Base-by-base conservation (phyloP, 768 basidiomycete species). In the Boletus rex-veris region DNA sequence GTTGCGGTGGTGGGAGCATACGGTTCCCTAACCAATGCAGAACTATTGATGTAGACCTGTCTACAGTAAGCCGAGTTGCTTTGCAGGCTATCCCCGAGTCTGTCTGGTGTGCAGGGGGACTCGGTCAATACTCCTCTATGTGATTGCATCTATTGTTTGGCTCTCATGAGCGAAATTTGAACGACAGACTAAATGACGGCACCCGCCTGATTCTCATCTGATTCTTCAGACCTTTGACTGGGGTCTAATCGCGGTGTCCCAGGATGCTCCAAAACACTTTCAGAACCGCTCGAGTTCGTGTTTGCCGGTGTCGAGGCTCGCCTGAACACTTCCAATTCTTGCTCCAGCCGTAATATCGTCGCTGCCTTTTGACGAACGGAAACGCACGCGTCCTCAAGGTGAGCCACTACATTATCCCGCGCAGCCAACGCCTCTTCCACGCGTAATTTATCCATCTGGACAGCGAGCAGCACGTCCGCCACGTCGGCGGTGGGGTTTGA, bases 321-420 rank as follows among this genome's bases (percentile, higher is more conserved):
- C 28, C 63, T 63, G 44, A 62, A 59, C 37, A 57, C 56, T 46
- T 74, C 70, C 37, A 76, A 58, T 49, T 74, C 74, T 50, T 72
- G 70, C 57, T 80, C 76, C 41, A 86, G 64, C 7, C 66, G 72
- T 33, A 78, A 74, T 53, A 88, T 78, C 7, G 72, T 64, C 19
- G 74, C 72, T 2, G 77, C 74, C 68, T 88, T 87, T 63, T 84
- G 77, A n/a, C 78, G 77, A 59, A 88, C 72, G 0, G 83, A 82
- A 14, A 71, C 64, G 61, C 82, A 85, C 10, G 84, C 84, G 43
- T 82, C 78, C 31, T 78, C 74, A 12, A 90, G 76, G 30, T 80
- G 80, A 39, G 78, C 69, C 2, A 86, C 78, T 15, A 77, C 80
- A 30, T 75, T 77, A 61, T 90, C 87, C 38, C 87, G 81, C 30